Evolutionary conservation across 1,284 basidiomycete species (phyloP), one percentile per base, ranked within the genome.

Genomic region (Hypsizygus ulmarius): DNA sequence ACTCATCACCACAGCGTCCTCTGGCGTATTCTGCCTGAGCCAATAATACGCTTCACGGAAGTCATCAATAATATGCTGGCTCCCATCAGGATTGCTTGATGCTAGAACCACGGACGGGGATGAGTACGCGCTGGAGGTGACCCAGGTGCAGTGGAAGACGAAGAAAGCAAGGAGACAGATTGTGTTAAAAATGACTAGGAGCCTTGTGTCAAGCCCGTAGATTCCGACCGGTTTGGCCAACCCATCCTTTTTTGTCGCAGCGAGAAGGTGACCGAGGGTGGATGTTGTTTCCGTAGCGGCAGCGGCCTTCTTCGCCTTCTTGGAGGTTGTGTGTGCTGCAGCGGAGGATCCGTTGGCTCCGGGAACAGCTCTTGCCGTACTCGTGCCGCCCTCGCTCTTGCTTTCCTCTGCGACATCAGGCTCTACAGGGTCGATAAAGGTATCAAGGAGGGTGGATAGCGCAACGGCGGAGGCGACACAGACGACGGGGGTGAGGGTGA

Each of bases 1-100:
- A 57, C 90, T 93, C 93, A 97, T 96, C 32, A 99, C 85, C 38
- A 98, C 95, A 10, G 93, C 85, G 56, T 93, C 87, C 66, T 92
- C 75, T 2, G 87, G 78, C 1, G 97, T 99, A 73, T 99, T 99
- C 70, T 96, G 90, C 49, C 95, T 80, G 44, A 99, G 72, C 97
- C 97, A 99, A 69, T 99, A 97, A 68, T 99, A 99, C n/a, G 97
- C 97, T 73, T 99, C 97, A 52, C 97, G 82, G 84, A 98, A 99
- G 70, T 99, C 97, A 68, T 99, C 97, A 63, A 99, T 99, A 62
- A 99, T 93, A 67, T 94, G 86, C 63, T 92, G 87, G 49, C 81
- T 87, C 15, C 97, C 97, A 62, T 99, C 95, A 0, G 78, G 74
- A 55, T 82, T 85, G 5, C 76, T 71, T 10, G 90, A 92, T 0